A percentile compares a stretch with the other conserved stretches of the same genome.
These are phyloP conservation scores for Rhexocercosporidium sp. DNA, from an alignment of 2,329 filamentous ascomycete species.

Conservation along the genomic window DNA sequence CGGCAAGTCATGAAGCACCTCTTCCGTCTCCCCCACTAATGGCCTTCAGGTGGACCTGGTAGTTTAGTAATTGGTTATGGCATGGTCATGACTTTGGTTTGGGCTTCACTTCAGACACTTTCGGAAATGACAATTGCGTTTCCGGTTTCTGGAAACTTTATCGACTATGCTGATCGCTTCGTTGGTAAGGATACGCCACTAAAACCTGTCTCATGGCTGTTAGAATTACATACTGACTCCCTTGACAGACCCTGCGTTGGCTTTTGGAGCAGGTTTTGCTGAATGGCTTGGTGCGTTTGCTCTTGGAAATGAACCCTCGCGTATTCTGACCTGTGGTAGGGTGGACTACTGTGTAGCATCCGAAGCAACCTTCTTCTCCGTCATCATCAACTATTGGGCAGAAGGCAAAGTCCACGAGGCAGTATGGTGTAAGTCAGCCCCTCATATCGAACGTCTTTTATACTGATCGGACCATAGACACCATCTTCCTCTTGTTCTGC, in stretches of 20 bases:
- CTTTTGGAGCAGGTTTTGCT: constrained; percentile 41
- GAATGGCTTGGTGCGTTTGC: constrained; percentile 37
- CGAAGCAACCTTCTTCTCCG: constrained; percentile 36
- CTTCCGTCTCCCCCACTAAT: neutral
- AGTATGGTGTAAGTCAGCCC: constrained; percentile 14
- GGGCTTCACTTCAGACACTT: constrained; percentile 50
- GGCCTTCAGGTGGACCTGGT: constrained; percentile 44
- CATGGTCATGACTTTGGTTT: constrained; percentile 53
- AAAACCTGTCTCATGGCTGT: no score
- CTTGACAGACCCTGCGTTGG: constrained; percentile 15
- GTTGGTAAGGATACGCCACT: constrained; percentile 5
- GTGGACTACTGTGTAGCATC: constrained; percentile 37
- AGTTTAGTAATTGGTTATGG: constrained; percentile 49
- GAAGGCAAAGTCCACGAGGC: constrained; percentile 25
- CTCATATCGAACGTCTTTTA: no score
- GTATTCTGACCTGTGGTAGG: no score
- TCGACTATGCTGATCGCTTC: constrained; percentile 27
- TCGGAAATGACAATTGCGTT: constrained; percentile 48
- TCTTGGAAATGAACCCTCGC: no score
- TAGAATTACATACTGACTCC: no score
- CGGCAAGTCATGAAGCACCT: neutral
- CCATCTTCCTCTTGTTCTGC: constrained; percentile 30
- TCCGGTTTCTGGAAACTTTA: constrained; percentile 44
- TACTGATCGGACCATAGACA: constrained; percentile 4
- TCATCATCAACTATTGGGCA: constrained; percentile 36